A percentile compares a stretch with the other conserved stretches of the same genome.
phyloP scores from a whole-genome alignment of 2,329 filamentous ascomycete genomes.

The Neofusicoccum sp. region DNA sequence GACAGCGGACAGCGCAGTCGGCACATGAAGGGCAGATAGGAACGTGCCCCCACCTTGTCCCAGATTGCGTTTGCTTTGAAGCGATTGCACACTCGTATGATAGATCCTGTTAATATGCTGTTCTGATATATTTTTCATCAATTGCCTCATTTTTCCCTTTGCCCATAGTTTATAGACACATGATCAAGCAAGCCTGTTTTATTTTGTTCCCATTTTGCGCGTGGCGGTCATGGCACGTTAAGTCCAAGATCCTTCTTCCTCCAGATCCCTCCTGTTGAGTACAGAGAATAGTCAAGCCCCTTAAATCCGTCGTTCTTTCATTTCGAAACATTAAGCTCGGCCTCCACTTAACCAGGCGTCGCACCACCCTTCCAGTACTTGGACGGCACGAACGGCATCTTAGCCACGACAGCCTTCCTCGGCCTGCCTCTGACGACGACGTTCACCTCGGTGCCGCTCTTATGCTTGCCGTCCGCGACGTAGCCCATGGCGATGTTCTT shows the following conservation, averaged over 20 bases:
- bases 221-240: background rate
- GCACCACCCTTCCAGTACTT: constrained; percentile 66
- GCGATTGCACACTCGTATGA: too few species aligned
- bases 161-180: constrained; percentile 6
- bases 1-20: background rate
- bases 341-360: constrained; percentile 5
- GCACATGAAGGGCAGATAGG: background rate
- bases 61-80: too few species aligned
- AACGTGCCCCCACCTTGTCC: too few species aligned
- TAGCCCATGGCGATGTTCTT: constrained; percentile 98
- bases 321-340: background rate
- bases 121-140: too few species aligned
- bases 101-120: too few species aligned
- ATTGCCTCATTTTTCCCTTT: background rate
- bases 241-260: background rate
- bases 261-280: background rate
- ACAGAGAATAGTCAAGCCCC: background rate
- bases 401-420: constrained; percentile 73
- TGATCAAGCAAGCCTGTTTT: background rate
- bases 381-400: constrained; percentile 85
- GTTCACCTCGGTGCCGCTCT: constrained; percentile 78
- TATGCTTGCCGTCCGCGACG: constrained; percentile 77
- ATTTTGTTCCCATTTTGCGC: too few species aligned
- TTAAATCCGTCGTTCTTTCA: background rate
- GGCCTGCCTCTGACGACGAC: constrained; percentile 77